Base-by-base conservation (phyloP, 2,329 filamentous ascomycete genomes). In the Aspergillus costaricaensis region DNA sequence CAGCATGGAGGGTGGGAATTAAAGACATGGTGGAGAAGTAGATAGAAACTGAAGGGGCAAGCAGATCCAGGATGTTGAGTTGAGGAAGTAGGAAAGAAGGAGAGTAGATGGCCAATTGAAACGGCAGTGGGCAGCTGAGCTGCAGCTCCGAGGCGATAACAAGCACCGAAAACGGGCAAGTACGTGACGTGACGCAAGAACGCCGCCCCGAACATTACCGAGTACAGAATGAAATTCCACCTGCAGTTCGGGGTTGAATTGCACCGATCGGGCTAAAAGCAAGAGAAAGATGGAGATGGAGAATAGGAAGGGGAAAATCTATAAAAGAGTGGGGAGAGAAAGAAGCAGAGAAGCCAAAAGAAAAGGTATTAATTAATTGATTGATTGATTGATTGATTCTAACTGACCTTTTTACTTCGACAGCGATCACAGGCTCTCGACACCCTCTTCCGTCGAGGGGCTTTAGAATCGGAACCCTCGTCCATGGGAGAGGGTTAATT, bases 341-440 rank as follows among this genome's bases (percentile, higher is more conserved):
- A 47, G 25, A 50, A 32, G 21, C 43, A n/a, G 52, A 49, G 25
- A 44, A 48, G 15, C 25, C 23, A 49, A 36, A 57, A 36, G 54
- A 58, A 51, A 15, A 44, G 19, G 19, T 48, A 61, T 23, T 7
- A 36, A 61, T 23, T 7, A 36, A 30, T 30, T 30, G 27, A 36
- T 23, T 23, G 19, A 19, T 23, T 23, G 21, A 21, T 21, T 21
- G 23, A 25, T 36, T 36, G 32, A 14, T 14, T 14, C 12, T 21
- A 36, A 67, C 66, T 59, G 50, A 74, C 73, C 65, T 79, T 79
- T 64, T 79, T 79, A 59, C 74, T 77, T 61, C 78, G 75, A 71
- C 79, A 81, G 48, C 78, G 74, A 62, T 79, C 75, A 63, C 79
- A 81, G 59, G 79, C 79, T 60, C 77, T 73, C 19, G 79, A 80